These are phyloP conservation scores for Stagonosporopsis tanaceti DNA, from an alignment of 2,329 filamentous ascomycete genomes.

Conservation along the genomic window DNA sequence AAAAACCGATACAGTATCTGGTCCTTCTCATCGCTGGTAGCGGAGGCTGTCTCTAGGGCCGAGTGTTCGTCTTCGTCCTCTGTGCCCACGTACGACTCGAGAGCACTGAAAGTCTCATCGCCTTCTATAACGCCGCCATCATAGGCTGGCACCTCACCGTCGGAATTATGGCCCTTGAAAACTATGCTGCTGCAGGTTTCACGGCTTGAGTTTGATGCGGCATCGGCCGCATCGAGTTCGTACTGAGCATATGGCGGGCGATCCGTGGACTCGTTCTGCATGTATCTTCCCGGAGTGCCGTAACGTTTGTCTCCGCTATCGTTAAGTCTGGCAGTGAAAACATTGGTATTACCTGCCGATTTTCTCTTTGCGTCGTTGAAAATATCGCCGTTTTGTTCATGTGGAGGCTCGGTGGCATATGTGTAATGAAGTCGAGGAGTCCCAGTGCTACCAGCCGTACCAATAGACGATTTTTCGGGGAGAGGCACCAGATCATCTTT, in stretches of 20 bases:
- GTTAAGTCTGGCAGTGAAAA: slow-evolving; percentile 2
- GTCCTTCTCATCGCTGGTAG: not conserved
- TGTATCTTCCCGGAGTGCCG: not conserved
- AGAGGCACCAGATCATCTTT: not conserved
- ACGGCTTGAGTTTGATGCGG: slow-evolving; percentile 13
- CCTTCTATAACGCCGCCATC: not conserved
- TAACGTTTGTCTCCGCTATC: not conserved
- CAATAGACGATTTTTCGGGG: not conserved
- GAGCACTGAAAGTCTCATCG: slow-evolving; percentile 6
- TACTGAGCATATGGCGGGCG: not conserved
- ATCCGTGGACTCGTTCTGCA: not conserved
- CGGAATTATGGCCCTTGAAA: not conserved
- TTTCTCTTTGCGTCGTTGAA: not conserved
- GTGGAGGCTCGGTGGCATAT: not conserved
- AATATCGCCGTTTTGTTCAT: slow-evolving; percentile 2
- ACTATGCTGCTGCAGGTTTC: not conserved
- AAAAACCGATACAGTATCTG: slow-evolving; percentile 4
- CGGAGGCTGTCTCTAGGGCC: slow-evolving; percentile 11
- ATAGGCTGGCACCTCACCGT: not conserved
- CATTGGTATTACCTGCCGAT: not conserved
- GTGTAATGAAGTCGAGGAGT: not conserved
- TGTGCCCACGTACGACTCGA: slow-evolving; percentile 9
- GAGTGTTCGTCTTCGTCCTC: slow-evolving; percentile 14
- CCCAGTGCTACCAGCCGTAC: not conserved
- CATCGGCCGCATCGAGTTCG: slow-evolving; percentile 15